Evolutionary conservation across 345 rosid species (phyloP), one percentile per base, ranked within the genome.

Genomic region (Draba incana): DNA sequence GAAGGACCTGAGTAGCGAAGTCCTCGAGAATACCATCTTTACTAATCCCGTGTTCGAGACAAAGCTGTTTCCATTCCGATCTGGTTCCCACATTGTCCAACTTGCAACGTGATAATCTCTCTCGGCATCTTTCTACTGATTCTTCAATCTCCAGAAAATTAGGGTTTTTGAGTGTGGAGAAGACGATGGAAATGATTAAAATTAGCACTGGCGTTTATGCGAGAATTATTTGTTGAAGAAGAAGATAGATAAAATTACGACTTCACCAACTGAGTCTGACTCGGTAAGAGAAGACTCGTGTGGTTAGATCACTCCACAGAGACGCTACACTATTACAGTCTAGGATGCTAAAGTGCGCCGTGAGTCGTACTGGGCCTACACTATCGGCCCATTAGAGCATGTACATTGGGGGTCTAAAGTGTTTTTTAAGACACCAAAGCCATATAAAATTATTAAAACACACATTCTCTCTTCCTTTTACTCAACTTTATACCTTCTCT

Each of bases 61-160:
- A 94, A 41, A 88, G 97, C 90, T 94, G 99, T 83, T 94, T 94
- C 97, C 99, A 94, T 91, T 6, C 99, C 99, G 85, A 94, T 85
- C 88, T 93, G 98, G 80, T 93, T 93, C 87, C 98, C 98, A 72
- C 98, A 93, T 86, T 93, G 98, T 61, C 97, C 98, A 11, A 93
- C 98, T 64, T 93, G 97, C 69, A 93, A 81, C 10, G 98, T 93
- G 52, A 93, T 93, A 51, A 93, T 93, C 73, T 93, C 98, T 58
- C 98, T 75, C 47, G 96, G 98, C 97, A 93, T 90, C 66, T 31
- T 27, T 2, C 0, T 35, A 7, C 38, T 7, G 38, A 7, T 35
- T 35, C 35, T 9, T 6, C 9, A 33, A 10, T 39, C 45, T 8
- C 55, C 8, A n/a, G 6, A n/a, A 55, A 62, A 63, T 12, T 77